Percentiles rank a stretch among this genome's conserved stretches.
These are phyloP conservation scores for Saraca asoca DNA, from an alignment of 331 rosid genomes.

Conservation along the genomic window DNA sequence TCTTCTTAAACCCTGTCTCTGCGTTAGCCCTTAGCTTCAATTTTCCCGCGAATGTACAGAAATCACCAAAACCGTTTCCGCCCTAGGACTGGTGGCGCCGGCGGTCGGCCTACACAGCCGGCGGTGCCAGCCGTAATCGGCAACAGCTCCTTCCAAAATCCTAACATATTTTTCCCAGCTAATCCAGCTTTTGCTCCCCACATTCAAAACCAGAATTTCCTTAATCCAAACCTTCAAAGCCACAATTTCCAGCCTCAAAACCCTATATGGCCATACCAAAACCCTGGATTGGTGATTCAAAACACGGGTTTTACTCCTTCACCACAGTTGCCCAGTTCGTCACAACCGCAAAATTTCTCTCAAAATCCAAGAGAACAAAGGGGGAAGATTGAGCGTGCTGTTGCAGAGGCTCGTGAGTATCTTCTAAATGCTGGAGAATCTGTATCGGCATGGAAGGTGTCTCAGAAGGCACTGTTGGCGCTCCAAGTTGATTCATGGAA, in stretches of 20 bases:
- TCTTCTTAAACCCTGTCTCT: background rate
- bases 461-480: conserved; percentile 55
- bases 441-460: conserved; percentile 75
- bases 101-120: conserved; percentile 27
- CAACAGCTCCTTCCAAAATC: conserved; percentile 16
- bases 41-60: conserved; percentile 46
- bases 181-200: conserved; percentile 9
- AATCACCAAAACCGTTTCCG: conserved; percentile 34
- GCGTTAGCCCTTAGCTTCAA: background rate
- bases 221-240: no score
- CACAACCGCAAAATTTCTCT: conserved; percentile 26
- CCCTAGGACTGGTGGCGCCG: conserved; percentile 31
- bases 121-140: background rate
- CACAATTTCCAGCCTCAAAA: conserved; percentile 27
- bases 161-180: conserved; percentile 11
- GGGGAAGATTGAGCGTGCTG: conserved; percentile 48
- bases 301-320: conserved; percentile 7
- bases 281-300: conserved; percentile 27
- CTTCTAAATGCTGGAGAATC: conserved; percentile 51
- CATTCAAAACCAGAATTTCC: conserved; percentile 24
- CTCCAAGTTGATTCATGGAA: conserved; percentile 69
- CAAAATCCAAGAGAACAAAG: conserved; percentile 30
- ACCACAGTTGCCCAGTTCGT: conserved; percentile 29
- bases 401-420: conserved; percentile 46
- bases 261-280: conserved; percentile 28